Base-by-base conservation (phyloP, 2,329 filamentous ascomycete species). In the Colletotrichum spinosum region DNA sequence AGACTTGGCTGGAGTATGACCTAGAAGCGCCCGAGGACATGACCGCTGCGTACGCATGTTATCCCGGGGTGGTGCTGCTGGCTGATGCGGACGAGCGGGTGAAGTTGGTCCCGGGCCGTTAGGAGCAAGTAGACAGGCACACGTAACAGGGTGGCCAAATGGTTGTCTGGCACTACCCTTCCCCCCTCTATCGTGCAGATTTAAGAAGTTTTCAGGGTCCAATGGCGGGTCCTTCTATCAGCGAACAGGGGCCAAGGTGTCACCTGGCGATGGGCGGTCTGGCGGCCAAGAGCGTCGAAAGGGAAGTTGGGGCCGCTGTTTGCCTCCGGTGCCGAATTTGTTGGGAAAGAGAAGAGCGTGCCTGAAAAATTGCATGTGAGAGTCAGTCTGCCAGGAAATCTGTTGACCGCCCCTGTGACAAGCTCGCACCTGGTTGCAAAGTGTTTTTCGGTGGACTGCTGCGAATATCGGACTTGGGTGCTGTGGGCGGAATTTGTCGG, bases 211-310 rank as follows among this genome's bases (percentile, higher is more conserved):
- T 62, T 65, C 58, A 62, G 52, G 62, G 62, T 65, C 58, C 62
- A 52, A 38, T 25, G 58, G 58, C 58, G 62, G 62, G 58, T 49
- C 62, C 41, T 25, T 41, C 44, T 51, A 49, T 25, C 42, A 17
- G 41, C 8, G 44, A 54, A 37, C 46, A 61, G 60, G 52, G 61
- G 45, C 50, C 45, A 48, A 39, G 61, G 56, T 65, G 56, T 51
- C 61, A 55, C 61, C 45, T 65, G 57, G 57, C 58, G 62, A 65
- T 65, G 62, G 62, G 62, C 62, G 62, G 62, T 65, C 62, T 65
- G 62, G 52, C 62, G 58, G 62, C 62, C 62, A 65, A 62, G 62
- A 65, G 62, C 38, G 45, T 65, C 62, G 56, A 65, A 56, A 60
- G 33, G 62, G 62, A 65, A 65, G 57, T 55, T 65, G 62, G 62